Evolutionary conservation across 2,329 filamentous ascomycete genomes (phyloP), one percentile per base, ranked within the genome.

Genomic region (Myriosclerotinia curreyana): DNA sequence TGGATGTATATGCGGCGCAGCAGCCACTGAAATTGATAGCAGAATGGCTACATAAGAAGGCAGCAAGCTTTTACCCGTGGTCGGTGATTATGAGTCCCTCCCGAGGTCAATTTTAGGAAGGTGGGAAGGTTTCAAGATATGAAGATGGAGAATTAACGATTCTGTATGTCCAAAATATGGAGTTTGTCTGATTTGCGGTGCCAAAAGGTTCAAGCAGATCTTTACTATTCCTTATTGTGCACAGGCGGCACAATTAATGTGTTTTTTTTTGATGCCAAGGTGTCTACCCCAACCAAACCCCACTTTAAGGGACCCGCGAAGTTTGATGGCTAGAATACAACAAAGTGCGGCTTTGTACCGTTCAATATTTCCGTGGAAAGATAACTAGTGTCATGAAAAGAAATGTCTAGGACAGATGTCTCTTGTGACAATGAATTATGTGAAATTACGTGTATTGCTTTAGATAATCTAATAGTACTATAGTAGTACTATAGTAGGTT

Each of bases 221-320:
- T 42, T 11, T 17, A n/a, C 4, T 9, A 46, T 58, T 46, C 40
- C 42, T 46, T 46, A 46, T 46, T 58, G 53, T 55, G 54, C 25
- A 58, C 54, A 28, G 54, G 40, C 20, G 54, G 40, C 54, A 46
- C 54, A 58, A 56, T 31, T 44, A 44, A 56, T 46, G 46, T 58
- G 49, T 11, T 28, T 58, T 28, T 56, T 58, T 58, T 46, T 20
- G 8, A 12, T 46, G 40, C 54, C 25, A 56, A 44, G 53, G 38
- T 31, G 28, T 11, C 54, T 56, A 56, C 54, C 54, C 53, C 22
- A 56, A 44, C 25, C 38, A 44, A 40, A 38, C 53, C 53, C 40
- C 54, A 46, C 54, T 40, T 58, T 40, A 58, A 58, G 54, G 54
- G 54, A 58, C 54, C 54, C 54, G 54, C 40, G 54, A 58, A 44